Conservation (phyloP, 257 asterid species). For the Nicotiana tomentosiformis region DNA sequence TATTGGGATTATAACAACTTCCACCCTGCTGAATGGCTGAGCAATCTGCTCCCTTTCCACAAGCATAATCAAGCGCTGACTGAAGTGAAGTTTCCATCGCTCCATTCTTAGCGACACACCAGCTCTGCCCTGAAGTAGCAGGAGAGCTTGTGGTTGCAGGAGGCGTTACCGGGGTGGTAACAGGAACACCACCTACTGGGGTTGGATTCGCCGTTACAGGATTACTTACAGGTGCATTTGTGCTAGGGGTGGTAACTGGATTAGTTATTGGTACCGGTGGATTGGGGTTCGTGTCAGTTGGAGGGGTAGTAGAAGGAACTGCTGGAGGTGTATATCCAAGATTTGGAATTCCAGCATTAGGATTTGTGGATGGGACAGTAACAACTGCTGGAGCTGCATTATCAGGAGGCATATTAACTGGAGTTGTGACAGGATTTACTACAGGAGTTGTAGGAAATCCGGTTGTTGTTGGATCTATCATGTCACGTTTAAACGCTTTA, state of each 20-base stretch:
- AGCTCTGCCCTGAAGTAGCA: constrained; percentile 54
- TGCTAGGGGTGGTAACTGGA: constrained; percentile 40
- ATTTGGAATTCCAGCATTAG: constrained; percentile 33
- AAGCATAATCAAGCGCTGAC: constrained; percentile 79
- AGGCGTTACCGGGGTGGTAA: constrained; percentile 31
- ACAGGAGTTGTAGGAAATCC: constrained; percentile 47
- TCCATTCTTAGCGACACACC: constrained; percentile 87
- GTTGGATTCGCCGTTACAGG: constrained; percentile 35
- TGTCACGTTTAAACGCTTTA: constrained; percentile 31
- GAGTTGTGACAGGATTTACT: constrained; percentile 65
- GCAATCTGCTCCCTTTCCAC: constrained; percentile 91
- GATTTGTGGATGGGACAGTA: constrained; percentile 44
- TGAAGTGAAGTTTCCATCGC: constrained; percentile 42
- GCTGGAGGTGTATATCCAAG: constrained; percentile 29
- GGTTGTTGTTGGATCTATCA: constrained; percentile 26
- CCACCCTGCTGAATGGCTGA: constrained; percentile 64
- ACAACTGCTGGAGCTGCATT: constrained; percentile 31
- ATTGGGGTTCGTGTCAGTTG: constrained; percentile 22
- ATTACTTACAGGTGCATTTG: constrained; percentile 24
- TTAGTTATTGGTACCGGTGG: constrained; percentile 14
- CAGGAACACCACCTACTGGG: constrained; percentile 32
- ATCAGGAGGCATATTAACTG: constrained; percentile 41
- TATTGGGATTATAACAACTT: constrained; percentile 61
- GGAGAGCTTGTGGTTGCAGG: constrained; percentile 42
- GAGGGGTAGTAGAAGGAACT: constrained; percentile 27